Evolutionary conservation across 139 green algal genomes (phyloP).

Genomic region (Volvox africanus): DNA sequence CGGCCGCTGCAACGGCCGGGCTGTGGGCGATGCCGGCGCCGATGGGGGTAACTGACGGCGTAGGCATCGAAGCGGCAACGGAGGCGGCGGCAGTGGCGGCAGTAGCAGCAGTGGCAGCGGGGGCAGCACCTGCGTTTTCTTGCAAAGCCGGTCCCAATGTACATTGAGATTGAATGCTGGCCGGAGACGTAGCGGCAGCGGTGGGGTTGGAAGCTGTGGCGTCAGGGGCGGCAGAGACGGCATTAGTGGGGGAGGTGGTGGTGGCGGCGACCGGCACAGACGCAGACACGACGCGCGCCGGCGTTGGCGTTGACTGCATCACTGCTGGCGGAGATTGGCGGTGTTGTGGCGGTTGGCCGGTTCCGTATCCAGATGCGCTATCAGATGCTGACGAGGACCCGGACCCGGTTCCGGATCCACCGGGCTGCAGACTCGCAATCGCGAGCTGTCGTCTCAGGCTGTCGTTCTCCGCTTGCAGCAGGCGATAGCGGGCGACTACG

Average conservation of each 20-base stretch:
- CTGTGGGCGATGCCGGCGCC: too few relatives aligned
- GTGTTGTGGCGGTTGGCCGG: too few relatives aligned
- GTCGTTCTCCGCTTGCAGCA: constrained; percentile 13
- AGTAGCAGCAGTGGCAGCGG: not conserved
- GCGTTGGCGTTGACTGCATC: not conserved
- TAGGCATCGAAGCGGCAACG: too few relatives aligned
- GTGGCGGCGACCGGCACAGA: not conserved
- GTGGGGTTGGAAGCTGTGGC: not conserved
- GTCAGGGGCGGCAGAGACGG: not conserved
- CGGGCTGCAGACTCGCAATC: not conserved
- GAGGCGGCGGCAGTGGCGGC: not conserved
- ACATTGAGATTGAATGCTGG: too few relatives aligned
- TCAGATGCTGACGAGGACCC: too few relatives aligned
- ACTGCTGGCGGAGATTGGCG: not conserved
- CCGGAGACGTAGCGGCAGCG: too few relatives aligned
- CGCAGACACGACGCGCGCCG: not conserved
- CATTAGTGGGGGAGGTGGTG: not conserved
- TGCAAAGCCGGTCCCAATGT: not conserved
- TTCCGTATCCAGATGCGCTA: too few relatives aligned
- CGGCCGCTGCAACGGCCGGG: not conserved
- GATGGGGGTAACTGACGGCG: too few relatives aligned
- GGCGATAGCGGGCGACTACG: constrained; percentile 53
- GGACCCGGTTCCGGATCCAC: not conserved
- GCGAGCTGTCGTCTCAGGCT: constrained; percentile 53
- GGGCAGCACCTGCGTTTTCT: not conserved